phyloP scores from a whole-genome alignment of 306 rosid genomes.

The Pueraria montana region DNA sequence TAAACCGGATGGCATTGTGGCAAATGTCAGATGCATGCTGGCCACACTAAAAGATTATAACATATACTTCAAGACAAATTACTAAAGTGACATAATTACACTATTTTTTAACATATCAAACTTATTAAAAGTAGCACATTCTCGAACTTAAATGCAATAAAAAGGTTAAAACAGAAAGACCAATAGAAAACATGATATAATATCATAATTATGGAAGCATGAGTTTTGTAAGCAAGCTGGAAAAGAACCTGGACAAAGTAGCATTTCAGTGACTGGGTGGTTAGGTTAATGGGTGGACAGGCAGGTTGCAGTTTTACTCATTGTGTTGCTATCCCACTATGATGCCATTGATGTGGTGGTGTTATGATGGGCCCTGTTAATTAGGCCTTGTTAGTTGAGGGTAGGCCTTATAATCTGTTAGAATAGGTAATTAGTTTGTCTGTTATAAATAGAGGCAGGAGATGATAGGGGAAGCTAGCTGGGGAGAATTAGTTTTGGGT shows the following conservation, averaged over 20 bases:
- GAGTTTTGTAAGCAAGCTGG: neutral
- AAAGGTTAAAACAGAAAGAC: neutral
- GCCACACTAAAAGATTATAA: neutral
- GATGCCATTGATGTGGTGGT: neutral
- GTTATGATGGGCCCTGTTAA: too few relatives aligned
- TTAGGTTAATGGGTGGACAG: neutral
- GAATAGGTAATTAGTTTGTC: neutral
- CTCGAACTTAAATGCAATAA: conserved; percentile 2
- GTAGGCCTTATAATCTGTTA: neutral
- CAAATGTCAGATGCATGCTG: conserved; percentile 9
- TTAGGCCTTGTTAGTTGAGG: too few relatives aligned
- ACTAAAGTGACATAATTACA: neutral
- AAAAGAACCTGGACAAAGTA: neutral
- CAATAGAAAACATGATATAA: neutral
- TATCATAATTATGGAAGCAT: conserved; percentile 3
- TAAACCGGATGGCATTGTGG: conserved; percentile 17
- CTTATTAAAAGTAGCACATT: neutral
- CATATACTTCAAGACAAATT: neutral
- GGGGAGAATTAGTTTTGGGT: too few relatives aligned
- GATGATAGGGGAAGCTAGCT: too few relatives aligned
- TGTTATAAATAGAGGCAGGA: too few relatives aligned
- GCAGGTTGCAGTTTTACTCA: neutral
- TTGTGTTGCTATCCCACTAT: neutral
- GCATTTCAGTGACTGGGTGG: neutral
- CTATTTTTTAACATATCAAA: conserved; percentile 15